These are phyloP conservation scores for Pseudohalonectria lignicola DNA, from an alignment of 2,329 filamentous ascomycete genomes.

Conservation along the genomic window DNA sequence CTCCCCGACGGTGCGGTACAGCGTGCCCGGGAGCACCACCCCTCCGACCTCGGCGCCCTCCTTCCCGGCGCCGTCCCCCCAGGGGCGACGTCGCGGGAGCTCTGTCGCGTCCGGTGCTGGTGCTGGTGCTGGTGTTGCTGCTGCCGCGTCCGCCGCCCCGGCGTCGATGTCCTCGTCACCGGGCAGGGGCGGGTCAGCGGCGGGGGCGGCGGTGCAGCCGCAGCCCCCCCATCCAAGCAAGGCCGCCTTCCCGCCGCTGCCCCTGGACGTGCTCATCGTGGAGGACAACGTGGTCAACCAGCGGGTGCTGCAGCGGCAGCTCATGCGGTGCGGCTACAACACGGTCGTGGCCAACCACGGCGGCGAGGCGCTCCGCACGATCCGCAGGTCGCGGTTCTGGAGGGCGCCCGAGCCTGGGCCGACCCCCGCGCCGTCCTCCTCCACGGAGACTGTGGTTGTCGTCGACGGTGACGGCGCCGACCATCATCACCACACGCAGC, in stretches of 20 bases:
- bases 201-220: not conserved
- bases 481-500: too few species aligned
- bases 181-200: not conserved
- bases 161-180: not conserved
- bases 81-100: not conserved
- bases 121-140: too few species aligned
- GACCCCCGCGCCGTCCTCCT: not conserved
- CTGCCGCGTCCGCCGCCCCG: too few species aligned
- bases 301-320: constrained; percentile 49
- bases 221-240: not conserved
- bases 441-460: not conserved
- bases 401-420: constrained; percentile 3
- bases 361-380: constrained; percentile 46
- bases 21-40: not conserved
- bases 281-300: constrained; percentile 61
- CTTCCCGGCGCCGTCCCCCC: too few species aligned
- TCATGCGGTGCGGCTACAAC: constrained; percentile 48
- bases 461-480: not conserved
- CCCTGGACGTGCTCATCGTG: constrained; percentile 50
- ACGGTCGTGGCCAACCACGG: constrained; percentile 56
- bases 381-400: constrained; percentile 48
- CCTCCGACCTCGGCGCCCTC: not conserved
- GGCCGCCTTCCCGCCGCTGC: too few species aligned
- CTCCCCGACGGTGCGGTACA: not conserved
- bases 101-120: too few species aligned